Conservation (phyloP, 164 flowering plant species). For the Brasenia schreberi region DNA sequence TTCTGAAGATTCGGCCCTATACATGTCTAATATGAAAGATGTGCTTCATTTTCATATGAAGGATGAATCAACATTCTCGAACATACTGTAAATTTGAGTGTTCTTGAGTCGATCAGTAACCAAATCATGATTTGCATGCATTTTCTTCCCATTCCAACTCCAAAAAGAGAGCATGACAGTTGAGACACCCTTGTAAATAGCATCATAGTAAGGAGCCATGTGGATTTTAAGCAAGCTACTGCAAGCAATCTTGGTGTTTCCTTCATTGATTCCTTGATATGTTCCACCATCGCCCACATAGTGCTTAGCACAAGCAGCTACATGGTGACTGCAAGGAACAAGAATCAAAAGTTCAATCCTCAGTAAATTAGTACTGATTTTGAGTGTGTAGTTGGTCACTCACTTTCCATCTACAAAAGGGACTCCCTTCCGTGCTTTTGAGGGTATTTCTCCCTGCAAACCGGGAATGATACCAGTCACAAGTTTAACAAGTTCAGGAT, state of each 20-base stretch:
- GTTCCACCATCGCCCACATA: slow-evolving; percentile 45
- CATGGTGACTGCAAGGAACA: slow-evolving; percentile 4
- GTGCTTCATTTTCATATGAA: no score
- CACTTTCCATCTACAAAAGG: slow-evolving; percentile 46
- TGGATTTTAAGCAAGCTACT: slow-evolving; percentile 23
- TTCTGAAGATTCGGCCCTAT: not conserved
- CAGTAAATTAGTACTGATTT: not conserved
- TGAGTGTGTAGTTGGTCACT: slow-evolving; percentile 5
- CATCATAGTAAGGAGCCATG: slow-evolving; percentile 31
- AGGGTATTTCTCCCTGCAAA: slow-evolving; percentile 37
- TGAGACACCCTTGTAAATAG: slow-evolving; percentile 31
- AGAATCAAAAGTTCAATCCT: not conserved
- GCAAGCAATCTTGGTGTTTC: slow-evolving; percentile 19
- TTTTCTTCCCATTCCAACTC: slow-evolving; percentile 32
- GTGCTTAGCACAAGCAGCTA: slow-evolving; percentile 40
- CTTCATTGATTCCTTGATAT: slow-evolving; percentile 25
- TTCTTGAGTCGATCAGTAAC: slow-evolving; percentile 32
- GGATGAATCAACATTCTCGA: not conserved
- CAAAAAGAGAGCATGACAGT: slow-evolving; percentile 39
- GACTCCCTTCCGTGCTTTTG: slow-evolving; percentile 16
- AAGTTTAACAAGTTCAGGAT: slow-evolving; percentile 30
- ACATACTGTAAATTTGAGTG: slow-evolving; percentile 26
- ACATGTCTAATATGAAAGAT: not conserved
- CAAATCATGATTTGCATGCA: slow-evolving; percentile 36
- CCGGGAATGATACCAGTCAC: slow-evolving; percentile 46